These are phyloP conservation scores for Fusarium subtropicale DNA, from an alignment of 2,329 filamentous ascomycete species.

Conservation along the genomic window DNA sequence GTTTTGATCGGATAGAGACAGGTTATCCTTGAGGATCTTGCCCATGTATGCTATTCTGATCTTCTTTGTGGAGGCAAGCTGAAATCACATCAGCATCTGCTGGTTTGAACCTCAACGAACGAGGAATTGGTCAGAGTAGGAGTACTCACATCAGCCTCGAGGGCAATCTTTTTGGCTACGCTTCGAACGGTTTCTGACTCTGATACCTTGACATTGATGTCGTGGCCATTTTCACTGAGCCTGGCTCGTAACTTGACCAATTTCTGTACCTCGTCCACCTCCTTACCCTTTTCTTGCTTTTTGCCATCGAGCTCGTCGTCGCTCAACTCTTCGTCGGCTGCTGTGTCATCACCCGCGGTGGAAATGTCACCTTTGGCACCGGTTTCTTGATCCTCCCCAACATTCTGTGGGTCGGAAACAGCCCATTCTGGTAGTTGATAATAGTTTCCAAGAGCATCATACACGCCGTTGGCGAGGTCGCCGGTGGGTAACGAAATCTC, in stretches of 20 bases:
- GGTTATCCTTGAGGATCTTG: slow-evolving; percentile 77
- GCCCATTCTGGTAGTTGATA: slow-evolving; percentile 77
- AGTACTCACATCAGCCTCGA: slow-evolving; percentile 70
- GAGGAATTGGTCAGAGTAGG: background rate
- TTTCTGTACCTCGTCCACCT: slow-evolving; percentile 63
- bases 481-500: slow-evolving; percentile 81
- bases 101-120: background rate
- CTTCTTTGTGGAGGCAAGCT: slow-evolving; percentile 69
- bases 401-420: slow-evolving; percentile 73
- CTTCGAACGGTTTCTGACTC: slow-evolving; percentile 73
- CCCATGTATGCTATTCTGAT: slow-evolving; percentile 85
- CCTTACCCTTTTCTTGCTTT: slow-evolving; percentile 71
- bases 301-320: slow-evolving; percentile 53
- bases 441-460: slow-evolving; percentile 76
- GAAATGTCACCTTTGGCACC: slow-evolving; percentile 53
- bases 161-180: slow-evolving; percentile 71
- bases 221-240: slow-evolving; percentile 74
- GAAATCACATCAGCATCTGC: slow-evolving; percentile 19
- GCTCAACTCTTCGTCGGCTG: slow-evolving; percentile 57
- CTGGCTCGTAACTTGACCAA: slow-evolving; percentile 69
- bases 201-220: slow-evolving; percentile 68
- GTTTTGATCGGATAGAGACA: slow-evolving; percentile 74
- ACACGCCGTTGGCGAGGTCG: slow-evolving; percentile 76
- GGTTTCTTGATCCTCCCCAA: slow-evolving; percentile 54
- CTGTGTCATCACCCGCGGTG: slow-evolving; percentile 52